Percentiles rank a stretch among this genome's conserved stretches.
Evolutionary conservation across 2,329 filamentous ascomycete genomes (phyloP).

Genomic region (Didymella pomorum): DNA sequence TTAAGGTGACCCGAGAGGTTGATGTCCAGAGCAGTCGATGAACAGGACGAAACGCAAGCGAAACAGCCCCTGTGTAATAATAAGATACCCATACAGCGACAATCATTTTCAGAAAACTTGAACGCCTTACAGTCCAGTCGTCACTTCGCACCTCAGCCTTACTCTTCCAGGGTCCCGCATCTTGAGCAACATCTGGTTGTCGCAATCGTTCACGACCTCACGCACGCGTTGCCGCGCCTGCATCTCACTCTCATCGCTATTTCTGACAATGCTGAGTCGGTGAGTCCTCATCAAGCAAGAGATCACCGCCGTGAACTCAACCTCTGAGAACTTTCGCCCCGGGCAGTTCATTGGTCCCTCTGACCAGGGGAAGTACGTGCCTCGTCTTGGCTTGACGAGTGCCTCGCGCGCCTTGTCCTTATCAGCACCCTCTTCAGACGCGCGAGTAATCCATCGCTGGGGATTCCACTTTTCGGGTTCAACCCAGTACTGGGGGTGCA

Average conservation of each 20-base stretch:
- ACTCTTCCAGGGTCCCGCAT: constrained; percentile 59
- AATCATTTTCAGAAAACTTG: not conserved
- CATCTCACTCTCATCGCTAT: not conserved
- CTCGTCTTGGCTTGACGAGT: constrained; percentile 11
- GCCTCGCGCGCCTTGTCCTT: constrained; percentile 11
- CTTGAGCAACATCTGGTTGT: constrained; percentile 40
- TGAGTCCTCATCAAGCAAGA: constrained; percentile 5
- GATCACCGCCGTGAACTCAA: constrained; percentile 48
- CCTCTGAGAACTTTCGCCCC: constrained; percentile 46
- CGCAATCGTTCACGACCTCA: constrained; percentile 45
- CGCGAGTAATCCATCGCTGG: constrained; percentile 36
- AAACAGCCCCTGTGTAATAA: not conserved
- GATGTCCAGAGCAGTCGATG: not conserved
- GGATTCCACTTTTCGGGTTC: constrained; percentile 38
- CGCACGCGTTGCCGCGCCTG: constrained; percentile 67
- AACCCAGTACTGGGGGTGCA: constrained; percentile 43
- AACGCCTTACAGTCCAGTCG: not conserved
- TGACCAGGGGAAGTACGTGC: constrained; percentile 28
- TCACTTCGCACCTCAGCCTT: not conserved
- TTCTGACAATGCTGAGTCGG: not conserved
- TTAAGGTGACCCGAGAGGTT: constrained; percentile 6
- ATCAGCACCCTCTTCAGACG: not conserved
- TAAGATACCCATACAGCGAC: not conserved
- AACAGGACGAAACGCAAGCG: no score
- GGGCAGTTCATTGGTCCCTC: constrained; percentile 38